Percentiles rank a stretch among this genome's conserved stretches.
Evolutionary conservation across 257 asterid species (phyloP).

Genomic region (Fraxinus anomala): DNA sequence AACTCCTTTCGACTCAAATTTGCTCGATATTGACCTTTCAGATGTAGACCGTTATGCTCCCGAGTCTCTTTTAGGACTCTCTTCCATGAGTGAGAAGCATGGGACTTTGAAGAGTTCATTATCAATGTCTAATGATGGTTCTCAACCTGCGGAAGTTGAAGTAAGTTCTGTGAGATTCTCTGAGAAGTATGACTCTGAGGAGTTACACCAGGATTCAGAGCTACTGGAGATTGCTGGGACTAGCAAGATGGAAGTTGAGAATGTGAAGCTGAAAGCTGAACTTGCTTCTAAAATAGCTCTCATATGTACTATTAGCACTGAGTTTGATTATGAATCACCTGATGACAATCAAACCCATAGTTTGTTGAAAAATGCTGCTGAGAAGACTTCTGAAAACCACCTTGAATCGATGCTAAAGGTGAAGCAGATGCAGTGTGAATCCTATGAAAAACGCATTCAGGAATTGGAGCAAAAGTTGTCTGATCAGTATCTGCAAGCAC

Average conservation of each 20-base stretch:
- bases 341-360: conserved; percentile 65
- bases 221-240: conserved; percentile 89
- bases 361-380: conserved; percentile 61
- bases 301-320: conserved; percentile 67
- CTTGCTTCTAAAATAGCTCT: conserved; percentile 94
- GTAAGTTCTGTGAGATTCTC: conserved; percentile 38
- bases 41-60: conserved; percentile 89
- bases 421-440: conserved; percentile 80
- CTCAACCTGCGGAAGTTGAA: conserved; percentile 54
- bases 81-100: conserved; percentile 55
- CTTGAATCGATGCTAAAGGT: conserved; percentile 69
- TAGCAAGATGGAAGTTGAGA: conserved; percentile 94
- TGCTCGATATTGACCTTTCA: conserved; percentile 72
- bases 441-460: conserved; percentile 85
- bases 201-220: conserved; percentile 60
- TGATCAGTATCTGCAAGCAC: conserved; percentile 58
- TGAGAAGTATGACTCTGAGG: conserved; percentile 56
- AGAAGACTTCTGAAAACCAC: conserved; percentile 74
- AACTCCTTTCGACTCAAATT: conserved; percentile 74
- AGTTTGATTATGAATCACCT: conserved; percentile 60
- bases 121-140: conserved; percentile 58
- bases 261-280: conserved; percentile 89
- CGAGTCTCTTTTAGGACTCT: conserved; percentile 65
- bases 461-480: conserved; percentile 90
- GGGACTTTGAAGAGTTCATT: conserved; percentile 55